Evolutionary conservation across 164 flowering plant species (phyloP), one percentile per base, ranked within the genome.

Genomic region (Pachysandra terminalis): DNA sequence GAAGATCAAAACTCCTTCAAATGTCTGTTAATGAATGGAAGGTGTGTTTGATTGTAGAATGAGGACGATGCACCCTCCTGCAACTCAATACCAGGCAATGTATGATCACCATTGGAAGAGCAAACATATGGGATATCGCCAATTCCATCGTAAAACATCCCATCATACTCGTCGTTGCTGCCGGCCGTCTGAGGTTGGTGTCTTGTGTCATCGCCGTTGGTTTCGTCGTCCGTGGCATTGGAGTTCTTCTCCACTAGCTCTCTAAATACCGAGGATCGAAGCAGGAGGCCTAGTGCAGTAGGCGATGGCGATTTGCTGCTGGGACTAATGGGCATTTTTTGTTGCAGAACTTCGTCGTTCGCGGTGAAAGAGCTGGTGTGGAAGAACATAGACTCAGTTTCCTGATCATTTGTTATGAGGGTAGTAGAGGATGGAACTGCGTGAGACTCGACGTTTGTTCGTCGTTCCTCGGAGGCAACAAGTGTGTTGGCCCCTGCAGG

Each of bases 271-370:
- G 90, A 82, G 10, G 93, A 88, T 25, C 84, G 77, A 3, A 86
- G 73, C 35, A 88, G 83, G 51, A 88, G 84, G 45, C 93, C 72
- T 0, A 84, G 84, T 9, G 90, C 93, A 15, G 87, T 81, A 5
- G 85, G 75, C 13, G 90, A 74, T 24, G 90, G 69, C 21, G 80
- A 70, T 66, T 64, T 81, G 75, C 35, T 71, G 63, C 59, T 55
- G 58, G 77, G 70, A n/a, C 69, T 73, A 2, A 66, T 24, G 6
- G 81, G 78, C 48, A 71, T 13, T 22, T 78, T 76, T 17, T 25
- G 53, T 51, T 71, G 71, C 41, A 65, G 67, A 28, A 45, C 19
- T 51, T 78, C 82, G 41, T 79, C n/a, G n/a, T n/a, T n/a, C n/a
- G n/a, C n/a, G n/a, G n/a, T n/a, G n/a, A n/a, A n/a, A n/a, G n/a